Percentiles rank a stretch among this genome's conserved stretches.
These are phyloP conservation scores for Euphrasia confusa DNA, from an alignment of 257 asterid species.

Conservation along the genomic window DNA sequence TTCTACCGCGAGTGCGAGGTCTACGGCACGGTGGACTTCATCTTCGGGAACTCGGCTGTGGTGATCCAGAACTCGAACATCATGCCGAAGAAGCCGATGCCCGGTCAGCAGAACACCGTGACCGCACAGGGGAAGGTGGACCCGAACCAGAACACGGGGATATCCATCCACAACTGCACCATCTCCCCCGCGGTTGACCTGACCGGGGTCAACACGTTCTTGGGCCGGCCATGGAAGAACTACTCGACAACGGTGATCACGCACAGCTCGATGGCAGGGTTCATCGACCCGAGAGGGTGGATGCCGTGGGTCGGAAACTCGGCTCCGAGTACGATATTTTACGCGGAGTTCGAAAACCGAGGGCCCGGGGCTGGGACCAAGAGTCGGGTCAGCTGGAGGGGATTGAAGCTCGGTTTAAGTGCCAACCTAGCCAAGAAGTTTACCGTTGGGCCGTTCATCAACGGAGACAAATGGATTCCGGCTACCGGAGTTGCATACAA, in stretches of 20 bases:
- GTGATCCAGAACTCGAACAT: slow-evolving; percentile 46
- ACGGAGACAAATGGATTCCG: slow-evolving; percentile 62
- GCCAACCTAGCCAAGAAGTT: slow-evolving; percentile 44
- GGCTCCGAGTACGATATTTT: slow-evolving; percentile 69
- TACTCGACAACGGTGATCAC: slow-evolving; percentile 63
- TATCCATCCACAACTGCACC: slow-evolving; percentile 67
- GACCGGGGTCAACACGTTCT: slow-evolving; percentile 42
- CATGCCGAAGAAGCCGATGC: slow-evolving; percentile 39
- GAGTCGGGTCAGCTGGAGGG: slow-evolving; percentile 71
- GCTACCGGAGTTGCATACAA: slow-evolving; percentile 44
- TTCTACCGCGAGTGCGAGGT: slow-evolving; percentile 52
- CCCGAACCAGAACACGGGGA: slow-evolving; percentile 61
- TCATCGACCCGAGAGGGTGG: slow-evolving; percentile 72
- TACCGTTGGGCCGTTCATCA: slow-evolving; percentile 51
- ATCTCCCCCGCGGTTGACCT: slow-evolving; percentile 54
- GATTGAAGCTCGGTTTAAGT: slow-evolving; percentile 53
- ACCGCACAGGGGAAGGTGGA: slow-evolving; percentile 53
- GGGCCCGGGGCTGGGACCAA: slow-evolving; percentile 66
- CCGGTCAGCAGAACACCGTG: slow-evolving; percentile 46
- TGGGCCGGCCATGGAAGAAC: slow-evolving; percentile 91
- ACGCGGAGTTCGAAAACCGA: slow-evolving; percentile 53
- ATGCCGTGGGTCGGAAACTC: slow-evolving; percentile 75
- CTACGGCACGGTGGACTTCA: slow-evolving; percentile 51
- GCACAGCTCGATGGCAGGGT: slow-evolving; percentile 35
- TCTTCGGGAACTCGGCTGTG: slow-evolving; percentile 46